Conservation (phyloP, 2,329 filamentous ascomycete species). For the Saccharata proteae region DNA sequence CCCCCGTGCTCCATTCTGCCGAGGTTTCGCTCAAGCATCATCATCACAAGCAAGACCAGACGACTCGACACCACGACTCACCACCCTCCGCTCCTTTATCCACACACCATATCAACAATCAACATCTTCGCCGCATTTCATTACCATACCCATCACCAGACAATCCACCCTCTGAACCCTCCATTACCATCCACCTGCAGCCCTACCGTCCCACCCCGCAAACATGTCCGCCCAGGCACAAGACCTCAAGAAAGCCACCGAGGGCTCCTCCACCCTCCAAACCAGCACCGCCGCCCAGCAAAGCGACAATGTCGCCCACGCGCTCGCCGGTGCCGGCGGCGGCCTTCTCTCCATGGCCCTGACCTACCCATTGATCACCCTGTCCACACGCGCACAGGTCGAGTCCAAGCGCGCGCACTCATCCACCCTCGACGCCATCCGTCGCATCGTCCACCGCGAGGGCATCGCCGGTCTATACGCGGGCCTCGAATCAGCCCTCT, state of each 20-base stretch:
- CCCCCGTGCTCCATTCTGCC: too few relatives aligned
- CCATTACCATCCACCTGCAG: too few relatives aligned
- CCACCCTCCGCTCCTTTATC: too few relatives aligned
- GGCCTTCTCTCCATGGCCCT: slow-evolving; percentile 91
- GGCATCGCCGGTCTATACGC: slow-evolving; percentile 82
- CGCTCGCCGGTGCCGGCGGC: slow-evolving; percentile 82
- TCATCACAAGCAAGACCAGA: too few relatives aligned
- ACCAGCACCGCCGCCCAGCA: slow-evolving; percentile 61
- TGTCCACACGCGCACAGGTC: slow-evolving; percentile 94
- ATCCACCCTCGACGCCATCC: slow-evolving; percentile 69
- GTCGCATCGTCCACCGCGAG: slow-evolving; percentile 81
- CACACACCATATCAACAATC: too few relatives aligned
- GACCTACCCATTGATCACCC: slow-evolving; percentile 95
- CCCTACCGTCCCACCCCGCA: too few relatives aligned
- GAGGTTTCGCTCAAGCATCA: too few relatives aligned
- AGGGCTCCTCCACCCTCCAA: slow-evolving; percentile 17
- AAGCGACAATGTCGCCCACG: slow-evolving; percentile 94
- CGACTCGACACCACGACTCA: too few relatives aligned
- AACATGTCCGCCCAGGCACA: slow-evolving; percentile 8
- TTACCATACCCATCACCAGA: too few relatives aligned
- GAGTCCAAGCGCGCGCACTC: slow-evolving; percentile 89
- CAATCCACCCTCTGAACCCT: too few relatives aligned
- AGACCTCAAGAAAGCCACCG: slow-evolving; percentile 7
- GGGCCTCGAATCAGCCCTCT: slow-evolving; percentile 84
- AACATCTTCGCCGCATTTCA: too few relatives aligned